These are phyloP conservation scores for Ceratocystis smalleyi DNA, from an alignment of 2,329 filamentous ascomycete species.

Conservation along the genomic window DNA sequence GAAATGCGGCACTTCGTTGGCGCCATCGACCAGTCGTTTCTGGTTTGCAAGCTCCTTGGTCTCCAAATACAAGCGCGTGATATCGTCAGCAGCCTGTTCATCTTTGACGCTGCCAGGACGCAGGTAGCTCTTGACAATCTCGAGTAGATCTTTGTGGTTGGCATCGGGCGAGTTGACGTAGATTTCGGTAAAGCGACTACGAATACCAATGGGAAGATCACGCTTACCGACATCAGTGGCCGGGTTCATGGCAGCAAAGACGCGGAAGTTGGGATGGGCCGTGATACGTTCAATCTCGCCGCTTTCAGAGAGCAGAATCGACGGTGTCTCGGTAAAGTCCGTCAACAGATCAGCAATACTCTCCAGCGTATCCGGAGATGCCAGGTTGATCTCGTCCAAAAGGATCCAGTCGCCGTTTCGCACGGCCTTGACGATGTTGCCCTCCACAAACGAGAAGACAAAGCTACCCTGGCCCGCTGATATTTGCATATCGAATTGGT, in stretches of 20 bases:
- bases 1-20: conserved; percentile 91
- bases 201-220: conserved; percentile 73
- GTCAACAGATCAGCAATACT: conserved; percentile 80
- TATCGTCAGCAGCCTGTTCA: conserved; percentile 59
- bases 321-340: conserved; percentile 56
- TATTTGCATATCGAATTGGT: conserved; percentile 67
- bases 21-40: conserved; percentile 81
- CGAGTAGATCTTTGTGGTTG: conserved; percentile 71
- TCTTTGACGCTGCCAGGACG: conserved; percentile 55
- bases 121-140: conserved; percentile 78
- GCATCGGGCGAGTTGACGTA: conserved; percentile 85
- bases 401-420: conserved; percentile 95
- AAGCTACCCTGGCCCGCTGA: conserved; percentile 44
- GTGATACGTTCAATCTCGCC: conserved; percentile 81
- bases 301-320: conserved; percentile 79
- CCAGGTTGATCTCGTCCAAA: conserved; percentile 92
- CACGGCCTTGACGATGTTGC: conserved; percentile 89
- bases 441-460: conserved; percentile 90
- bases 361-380: conserved; percentile 85
- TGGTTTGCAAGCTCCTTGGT: conserved; percentile 68
- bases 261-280: conserved; percentile 82
- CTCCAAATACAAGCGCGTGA: conserved; percentile 74
- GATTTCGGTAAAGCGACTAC: conserved; percentile 87
- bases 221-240: conserved; percentile 95
- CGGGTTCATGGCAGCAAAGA: conserved; percentile 98